Evolutionary conservation across 257 asterid genomes (phyloP).

Genomic region (Nicotiana otophora): DNA sequence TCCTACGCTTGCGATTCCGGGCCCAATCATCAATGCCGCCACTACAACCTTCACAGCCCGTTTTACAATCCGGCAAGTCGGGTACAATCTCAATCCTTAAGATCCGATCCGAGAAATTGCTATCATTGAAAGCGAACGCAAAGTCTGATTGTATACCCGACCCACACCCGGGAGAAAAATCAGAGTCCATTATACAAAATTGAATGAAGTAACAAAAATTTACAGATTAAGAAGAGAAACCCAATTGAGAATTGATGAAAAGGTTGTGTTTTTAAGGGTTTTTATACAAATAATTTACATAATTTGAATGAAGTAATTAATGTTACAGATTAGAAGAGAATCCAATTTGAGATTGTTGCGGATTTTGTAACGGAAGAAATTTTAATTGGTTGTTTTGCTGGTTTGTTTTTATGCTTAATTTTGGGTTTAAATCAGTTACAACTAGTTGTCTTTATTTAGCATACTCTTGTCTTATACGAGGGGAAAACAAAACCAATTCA

Average conservation of each 20-base stretch:
- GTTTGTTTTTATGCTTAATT: too few relatives aligned
- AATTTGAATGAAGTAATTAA: neutral
- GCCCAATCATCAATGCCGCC: neutral
- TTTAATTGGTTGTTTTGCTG: neutral
- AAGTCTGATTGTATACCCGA: neutral
- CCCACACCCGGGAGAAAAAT: constrained; percentile 17
- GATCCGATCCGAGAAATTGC: neutral
- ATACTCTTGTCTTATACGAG: neutral
- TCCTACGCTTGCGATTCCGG: neutral
- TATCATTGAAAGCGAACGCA: neutral
- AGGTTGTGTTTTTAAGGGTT: neutral
- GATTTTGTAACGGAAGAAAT: too few relatives aligned
- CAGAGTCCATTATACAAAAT: constrained; percentile 20
- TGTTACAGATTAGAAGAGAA: neutral
- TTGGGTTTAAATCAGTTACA: neutral
- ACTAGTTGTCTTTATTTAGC: neutral
- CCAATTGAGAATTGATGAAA: neutral
- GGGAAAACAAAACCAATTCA: neutral
- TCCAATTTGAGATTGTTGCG: neutral
- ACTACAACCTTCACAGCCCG: neutral
- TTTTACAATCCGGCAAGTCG: constrained; percentile 1
- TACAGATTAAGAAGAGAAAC: neutral
- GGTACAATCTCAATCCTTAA: neutral
- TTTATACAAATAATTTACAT: neutral
- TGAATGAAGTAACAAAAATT: too few relatives aligned